These are phyloP conservation scores for Chlorokybus atmophyticus DNA, from an alignment of 139 green algal species.

Conservation along the genomic window DNA sequence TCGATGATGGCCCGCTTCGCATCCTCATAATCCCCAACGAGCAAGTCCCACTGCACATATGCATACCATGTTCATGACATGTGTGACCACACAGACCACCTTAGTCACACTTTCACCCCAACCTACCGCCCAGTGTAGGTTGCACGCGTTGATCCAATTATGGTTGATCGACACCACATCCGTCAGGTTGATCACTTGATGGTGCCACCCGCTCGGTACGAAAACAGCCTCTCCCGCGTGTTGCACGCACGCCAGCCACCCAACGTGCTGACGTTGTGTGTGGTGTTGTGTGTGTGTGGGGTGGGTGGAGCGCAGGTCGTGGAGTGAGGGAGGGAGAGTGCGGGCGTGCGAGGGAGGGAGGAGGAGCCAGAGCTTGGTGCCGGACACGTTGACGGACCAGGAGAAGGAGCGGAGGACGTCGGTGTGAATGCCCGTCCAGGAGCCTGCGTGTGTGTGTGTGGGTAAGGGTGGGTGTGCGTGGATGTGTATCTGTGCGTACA, in stretches of 20 bases:
- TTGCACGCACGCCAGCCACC: conserved; percentile 42
- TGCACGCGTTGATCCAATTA: conserved; percentile 25
- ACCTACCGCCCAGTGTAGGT: conserved; percentile 19
- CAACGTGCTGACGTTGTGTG: too few species aligned
- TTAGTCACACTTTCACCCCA: neutral
- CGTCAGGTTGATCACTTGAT: conserved; percentile 68
- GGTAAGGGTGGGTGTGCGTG: too few species aligned
- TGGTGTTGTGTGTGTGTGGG: too few species aligned
- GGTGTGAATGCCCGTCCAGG: conserved; percentile 61
- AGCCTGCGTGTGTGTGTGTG: conserved; percentile 26
- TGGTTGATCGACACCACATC: conserved; percentile 30
- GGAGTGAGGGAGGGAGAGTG: conserved; percentile 28
- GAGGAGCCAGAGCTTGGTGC: conserved; percentile 48
- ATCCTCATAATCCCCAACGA: conserved; percentile 19
- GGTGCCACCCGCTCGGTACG: conserved; percentile 80
- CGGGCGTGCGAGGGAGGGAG: conserved; percentile 46
- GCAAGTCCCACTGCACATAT: conserved; percentile 13
- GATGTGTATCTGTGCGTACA: too few species aligned
- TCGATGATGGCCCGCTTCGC: conserved; percentile 9
- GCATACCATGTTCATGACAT: neutral
- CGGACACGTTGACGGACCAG: conserved; percentile 63
- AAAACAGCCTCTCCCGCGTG: conserved; percentile 65
- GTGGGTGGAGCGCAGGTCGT: neutral
- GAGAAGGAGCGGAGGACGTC: conserved; percentile 72
- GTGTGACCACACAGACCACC: neutral